Conservation (phyloP, 2,329 filamentous ascomycete genomes). For the Colletotrichum cereale region DNA sequence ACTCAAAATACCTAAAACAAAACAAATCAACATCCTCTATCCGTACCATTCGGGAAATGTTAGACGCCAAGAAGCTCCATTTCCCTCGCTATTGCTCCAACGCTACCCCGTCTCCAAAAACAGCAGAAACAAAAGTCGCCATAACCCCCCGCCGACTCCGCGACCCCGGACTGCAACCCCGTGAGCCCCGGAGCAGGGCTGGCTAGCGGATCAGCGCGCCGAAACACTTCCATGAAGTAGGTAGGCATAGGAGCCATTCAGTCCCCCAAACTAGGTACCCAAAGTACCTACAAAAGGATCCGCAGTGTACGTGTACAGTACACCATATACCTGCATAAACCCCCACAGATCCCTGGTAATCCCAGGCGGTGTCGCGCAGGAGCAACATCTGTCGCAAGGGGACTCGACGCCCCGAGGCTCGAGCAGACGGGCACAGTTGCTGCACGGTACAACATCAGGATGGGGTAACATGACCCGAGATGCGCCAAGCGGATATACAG, state of each 20-base stretch:
- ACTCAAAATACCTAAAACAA: slow-evolving; percentile 4
- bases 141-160: slow-evolving; percentile 23
- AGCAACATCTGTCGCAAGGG: neutral
- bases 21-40: neutral
- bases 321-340: neutral
- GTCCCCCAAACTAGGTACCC: neutral
- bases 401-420: neutral
- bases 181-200: slow-evolving; percentile 26
- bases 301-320: neutral
- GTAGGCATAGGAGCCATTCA: slow-evolving; percentile 14
- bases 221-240: slow-evolving; percentile 27
- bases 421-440: neutral
- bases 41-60: slow-evolving; percentile 8
- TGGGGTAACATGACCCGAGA: slow-evolving; percentile 4
- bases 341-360: neutral
- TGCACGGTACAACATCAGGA: neutral
- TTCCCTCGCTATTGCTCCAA: neutral
- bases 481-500: slow-evolving; percentile 1
- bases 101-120: slow-evolving; percentile 7
- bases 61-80: slow-evolving; percentile 30
- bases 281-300: neutral
- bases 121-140: slow-evolving; percentile 22
- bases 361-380: neutral
- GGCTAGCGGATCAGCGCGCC: slow-evolving; percentile 38
- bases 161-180: slow-evolving; percentile 32